These are phyloP conservation scores for Debaryomyces sp. DNA, from an alignment of 1,139 yeast species.

Conservation along the genomic window DNA sequence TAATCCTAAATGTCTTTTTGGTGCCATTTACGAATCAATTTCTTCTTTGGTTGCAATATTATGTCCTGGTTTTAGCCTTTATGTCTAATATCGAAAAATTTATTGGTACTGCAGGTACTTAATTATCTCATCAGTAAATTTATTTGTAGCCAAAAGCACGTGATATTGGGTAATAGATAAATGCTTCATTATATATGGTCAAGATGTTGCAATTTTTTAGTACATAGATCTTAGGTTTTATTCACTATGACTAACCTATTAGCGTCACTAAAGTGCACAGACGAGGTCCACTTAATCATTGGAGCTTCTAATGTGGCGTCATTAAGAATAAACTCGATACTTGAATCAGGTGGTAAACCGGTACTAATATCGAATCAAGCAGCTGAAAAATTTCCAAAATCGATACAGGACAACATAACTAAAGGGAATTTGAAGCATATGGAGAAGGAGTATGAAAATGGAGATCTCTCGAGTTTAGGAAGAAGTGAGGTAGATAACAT, in stretches of 20 bases:
- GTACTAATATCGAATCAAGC: constrained; percentile 41
- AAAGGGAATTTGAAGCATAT: constrained; percentile 31
- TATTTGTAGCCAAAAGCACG: constrained; percentile 16
- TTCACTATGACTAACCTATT: constrained; percentile 38
- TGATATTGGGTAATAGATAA: constrained; percentile 22
- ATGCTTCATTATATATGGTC: constrained; percentile 6
- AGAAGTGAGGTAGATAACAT: constrained; percentile 61
- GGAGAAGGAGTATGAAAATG: constrained; percentile 35
- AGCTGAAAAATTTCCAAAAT: constrained; percentile 22
- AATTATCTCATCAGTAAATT: background rate
- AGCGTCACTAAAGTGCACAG: constrained; percentile 52
- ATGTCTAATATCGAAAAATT: background rate
- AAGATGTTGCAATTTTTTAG: constrained; percentile 9
- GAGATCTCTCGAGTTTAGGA: constrained; percentile 54
- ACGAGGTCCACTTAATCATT: constrained; percentile 62
- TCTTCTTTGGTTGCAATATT: background rate
- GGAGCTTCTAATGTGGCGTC: constrained; percentile 58
- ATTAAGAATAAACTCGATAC: constrained; percentile 52
- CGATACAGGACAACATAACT: constrained; percentile 22
- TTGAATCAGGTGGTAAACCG: constrained; percentile 61
- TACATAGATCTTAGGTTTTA: background rate
- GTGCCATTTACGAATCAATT: constrained; percentile 44
- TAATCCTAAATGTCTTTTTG: constrained; percentile 79
- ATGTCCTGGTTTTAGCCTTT: background rate
- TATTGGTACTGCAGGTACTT: constrained; percentile 4